Evolutionary conservation across 108 stramenopile genomes (phyloP), one percentile per base, ranked within the genome.

Genomic region (Seminavis robusta): DNA sequence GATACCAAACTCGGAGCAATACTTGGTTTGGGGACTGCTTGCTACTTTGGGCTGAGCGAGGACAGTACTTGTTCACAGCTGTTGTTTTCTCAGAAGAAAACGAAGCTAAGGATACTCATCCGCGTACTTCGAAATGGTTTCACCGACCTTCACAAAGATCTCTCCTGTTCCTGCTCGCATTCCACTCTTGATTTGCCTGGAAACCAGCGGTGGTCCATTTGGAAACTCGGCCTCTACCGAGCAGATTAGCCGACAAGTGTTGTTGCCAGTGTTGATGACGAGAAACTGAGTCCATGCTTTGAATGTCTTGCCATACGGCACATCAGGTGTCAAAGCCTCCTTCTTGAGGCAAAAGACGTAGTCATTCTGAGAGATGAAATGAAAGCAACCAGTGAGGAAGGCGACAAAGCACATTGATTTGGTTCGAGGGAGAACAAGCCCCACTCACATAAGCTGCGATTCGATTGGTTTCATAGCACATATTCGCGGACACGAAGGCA

Each of bases 201-300:
- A 71, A 20, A 85, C 71, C 72, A 90, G 71, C 17, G 88, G 88
- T 24, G 75, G 75, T 21, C 89, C 85, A 52, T 84, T 86, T 5
- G 89, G 89, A 61, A 90, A 90, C 33, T 86, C 84, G 9, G 89
- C 76, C 43, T 86, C 89, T 10, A 84, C 79, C 5, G 80, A 81
- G 46, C 83, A 86, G 7, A 73, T 65, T 67, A 90, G 33, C 56
- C 63, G 63, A 52, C 82, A 86, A 33, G 67, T 73, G 44, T 86
- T 71, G 36, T 72, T 74, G 20, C 89, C 89, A 23, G 69, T 79
- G 44, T 86, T 86, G 20, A 80, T 65, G 28, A 90, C 61, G 9
- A 81, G 54, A 49, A 77, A 76, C 43, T 86, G 82, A n/a, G 89
- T 90, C 77, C 79, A 77, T 32, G 83, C 73, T 0, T 84, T 42